Conservation (phyloP, 768 basidiomycete genomes). For the Rhodotorula taiwanensis region DNA sequence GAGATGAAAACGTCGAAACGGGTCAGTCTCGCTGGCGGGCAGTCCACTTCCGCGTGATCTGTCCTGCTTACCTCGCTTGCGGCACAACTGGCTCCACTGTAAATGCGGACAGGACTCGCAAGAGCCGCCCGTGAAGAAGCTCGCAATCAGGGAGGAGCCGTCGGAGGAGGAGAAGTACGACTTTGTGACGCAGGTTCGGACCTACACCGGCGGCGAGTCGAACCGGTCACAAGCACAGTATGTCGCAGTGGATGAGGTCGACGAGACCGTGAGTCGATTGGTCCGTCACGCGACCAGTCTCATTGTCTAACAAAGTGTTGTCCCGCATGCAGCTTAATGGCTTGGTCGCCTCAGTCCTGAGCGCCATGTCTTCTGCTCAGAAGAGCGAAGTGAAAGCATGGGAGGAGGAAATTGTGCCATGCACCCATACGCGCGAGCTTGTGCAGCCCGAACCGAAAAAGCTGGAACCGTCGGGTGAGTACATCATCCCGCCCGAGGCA, state of each 20-base stretch:
- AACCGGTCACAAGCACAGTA: background rate
- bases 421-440: conserved; percentile 67
- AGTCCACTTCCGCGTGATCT: no score
- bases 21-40: conserved; percentile 50
- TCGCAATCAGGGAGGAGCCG: conserved; percentile 71
- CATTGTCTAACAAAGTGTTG: no score
- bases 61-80: no score
- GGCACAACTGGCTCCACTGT: no score
- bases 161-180: conserved; percentile 73
- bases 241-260: conserved; percentile 6
- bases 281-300: background rate
- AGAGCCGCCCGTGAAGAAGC: conserved; percentile 78
- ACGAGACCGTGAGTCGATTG: conserved; percentile 21
- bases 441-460: conserved; percentile 50
- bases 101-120: conserved; percentile 53
- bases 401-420: conserved; percentile 87
- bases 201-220: conserved; percentile 58
- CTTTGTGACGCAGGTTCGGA: conserved; percentile 58
- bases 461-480: conserved; percentile 54
- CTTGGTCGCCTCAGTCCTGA: conserved; percentile 64
- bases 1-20: conserved; percentile 49
- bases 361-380: conserved; percentile 76
- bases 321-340: conserved; percentile 42
- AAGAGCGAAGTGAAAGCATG: conserved; percentile 94
- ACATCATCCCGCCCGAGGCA: background rate